These are phyloP conservation scores for Xylaria acuta DNA, from an alignment of 495 filamentous ascomycete genomes.

Conservation along the genomic window DNA sequence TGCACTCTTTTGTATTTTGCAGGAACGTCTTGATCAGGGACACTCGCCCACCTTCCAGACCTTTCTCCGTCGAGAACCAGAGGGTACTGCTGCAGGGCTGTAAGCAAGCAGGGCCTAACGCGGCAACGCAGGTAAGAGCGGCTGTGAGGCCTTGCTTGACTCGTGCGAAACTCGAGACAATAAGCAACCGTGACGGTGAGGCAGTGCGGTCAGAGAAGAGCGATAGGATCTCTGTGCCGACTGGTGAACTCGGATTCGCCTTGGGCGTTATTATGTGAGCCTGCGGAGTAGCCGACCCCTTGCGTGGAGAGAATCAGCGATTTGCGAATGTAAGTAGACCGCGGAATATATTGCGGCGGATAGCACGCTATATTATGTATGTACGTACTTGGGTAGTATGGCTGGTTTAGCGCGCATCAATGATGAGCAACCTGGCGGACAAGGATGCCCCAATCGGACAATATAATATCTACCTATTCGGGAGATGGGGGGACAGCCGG, in stretches of 20 bases:
- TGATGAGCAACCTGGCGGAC: background rate
- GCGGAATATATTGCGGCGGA: slow-evolving; percentile 11
- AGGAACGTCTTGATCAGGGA: background rate
- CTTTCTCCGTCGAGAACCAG: background rate
- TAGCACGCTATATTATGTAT: slow-evolving; percentile 11
- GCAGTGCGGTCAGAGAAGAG: slow-evolving; percentile 15
- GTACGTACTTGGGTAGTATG: background rate
- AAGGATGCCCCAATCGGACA: background rate
- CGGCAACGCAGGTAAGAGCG: slow-evolving; percentile 1
- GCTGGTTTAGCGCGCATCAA: background rate
- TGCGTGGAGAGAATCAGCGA: background rate
- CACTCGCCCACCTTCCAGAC: background rate
- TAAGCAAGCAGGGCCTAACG: slow-evolving; percentile 1
- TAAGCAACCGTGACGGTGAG: slow-evolving; percentile 16
- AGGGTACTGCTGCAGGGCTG: background rate
- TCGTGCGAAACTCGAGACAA: background rate
- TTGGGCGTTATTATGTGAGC: slow-evolving; percentile 16
- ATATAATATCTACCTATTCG: slow-evolving; percentile 1
- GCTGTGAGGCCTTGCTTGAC: slow-evolving; percentile 6
- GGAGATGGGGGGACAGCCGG: slow-evolving; percentile 16
- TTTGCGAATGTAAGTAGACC: background rate
- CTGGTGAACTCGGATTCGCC: slow-evolving; percentile 6
- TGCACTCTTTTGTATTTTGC: slow-evolving; percentile 5
- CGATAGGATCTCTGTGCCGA: background rate
- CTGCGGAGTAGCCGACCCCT: slow-evolving; percentile 8